Base-by-base conservation (phyloP, 164 flowering plant genomes). In the Houttuynia cordata region DNA sequence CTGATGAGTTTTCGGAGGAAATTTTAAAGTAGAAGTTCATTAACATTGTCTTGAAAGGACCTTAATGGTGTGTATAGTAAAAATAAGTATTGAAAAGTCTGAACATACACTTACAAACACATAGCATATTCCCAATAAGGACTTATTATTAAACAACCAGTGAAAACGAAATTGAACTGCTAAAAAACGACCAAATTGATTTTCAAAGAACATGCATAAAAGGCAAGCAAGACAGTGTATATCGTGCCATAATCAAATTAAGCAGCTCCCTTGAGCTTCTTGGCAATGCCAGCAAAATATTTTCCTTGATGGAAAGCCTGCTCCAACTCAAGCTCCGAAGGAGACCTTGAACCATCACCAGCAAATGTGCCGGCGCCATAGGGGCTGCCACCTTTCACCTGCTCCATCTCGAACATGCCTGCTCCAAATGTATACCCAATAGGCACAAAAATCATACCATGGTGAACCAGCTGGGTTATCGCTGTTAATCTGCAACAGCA, bases 361-460 rank as follows among this genome's bases (percentile, higher is more conserved):
- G 95, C 97, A 53, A 23, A 87, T 58, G 97, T 87, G 65, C 97
- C 97, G 0, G 95, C 84, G 42, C 97, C 95, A 59, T 89, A 89
- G 0, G 95, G 97, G 66, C 92, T 85, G 45, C 97, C 97, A 40
- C 97, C 97, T 77, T 87, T 89, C 67, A 89, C 82, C 42, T 82
- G 55, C 70, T 87, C 95, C 88, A 89, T 76, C 71, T 89, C 92
- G 55, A 85, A 89, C 97, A 89, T 89, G 63, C 94, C 97, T 40
- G 94, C 91, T 8, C 97, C 97, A 69, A 85, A 89, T 53, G 97
- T 89, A 76, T 89, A 89, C 20, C 96, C 96, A 49, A 89, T 83
- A 13, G 96, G 96, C 39, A 89, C 94, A 71, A 78, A 89, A 18
- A 87, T 75, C 85, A 89, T 79, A 18, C 97, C 97, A 69, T 89